These are phyloP conservation scores for Moesziomyces globuligerus DNA, from an alignment of 1,284 basidiomycete genomes.

Conservation along the genomic window DNA sequence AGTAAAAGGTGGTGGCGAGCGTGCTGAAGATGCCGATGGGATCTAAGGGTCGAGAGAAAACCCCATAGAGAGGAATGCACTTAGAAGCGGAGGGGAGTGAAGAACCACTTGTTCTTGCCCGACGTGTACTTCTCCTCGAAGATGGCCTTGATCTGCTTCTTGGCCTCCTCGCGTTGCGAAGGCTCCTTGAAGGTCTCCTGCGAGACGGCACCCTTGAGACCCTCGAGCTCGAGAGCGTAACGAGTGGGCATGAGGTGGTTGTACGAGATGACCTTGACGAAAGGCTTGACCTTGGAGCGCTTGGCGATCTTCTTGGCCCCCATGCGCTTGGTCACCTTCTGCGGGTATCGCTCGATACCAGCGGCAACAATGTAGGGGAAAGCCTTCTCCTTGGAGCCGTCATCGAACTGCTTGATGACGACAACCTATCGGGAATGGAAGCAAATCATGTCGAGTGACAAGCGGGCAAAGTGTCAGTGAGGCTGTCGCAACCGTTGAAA, in stretches of 20 bases:
- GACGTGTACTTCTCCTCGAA: slow-evolving; percentile 67
- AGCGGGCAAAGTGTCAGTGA: slow-evolving; percentile 7
- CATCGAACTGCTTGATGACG: slow-evolving; percentile 68
- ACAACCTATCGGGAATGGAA: slow-evolving; percentile 54
- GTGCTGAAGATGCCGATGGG: no score
- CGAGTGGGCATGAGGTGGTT: slow-evolving; percentile 68
- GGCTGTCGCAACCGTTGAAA: not conserved
- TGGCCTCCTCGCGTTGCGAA: slow-evolving; percentile 66
- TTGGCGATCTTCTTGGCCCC: slow-evolving; percentile 67
- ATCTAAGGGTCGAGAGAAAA: not conserved
- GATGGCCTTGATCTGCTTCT: slow-evolving; percentile 66
- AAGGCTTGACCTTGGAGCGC: slow-evolving; percentile 67
- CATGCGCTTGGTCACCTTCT: slow-evolving; percentile 67
- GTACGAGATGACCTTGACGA: slow-evolving; percentile 68
- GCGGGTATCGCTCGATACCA: slow-evolving; percentile 67
- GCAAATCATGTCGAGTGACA: slow-evolving; percentile 1
- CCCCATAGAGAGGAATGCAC: slow-evolving; percentile 1
- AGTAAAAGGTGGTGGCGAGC: not conserved
- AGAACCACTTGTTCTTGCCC: slow-evolving; percentile 68
- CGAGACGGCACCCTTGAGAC: slow-evolving; percentile 64
- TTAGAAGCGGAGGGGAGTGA: slow-evolving; percentile 67
- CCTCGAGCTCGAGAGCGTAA: slow-evolving; percentile 67
- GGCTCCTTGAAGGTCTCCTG: slow-evolving; percentile 67
- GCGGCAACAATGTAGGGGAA: slow-evolving; percentile 66
- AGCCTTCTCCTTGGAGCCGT: slow-evolving; percentile 66